Evolutionary conservation across 805 yeast species (phyloP), one percentile per base, ranked within the genome.

Genomic region (Candida nanaspora): DNA sequence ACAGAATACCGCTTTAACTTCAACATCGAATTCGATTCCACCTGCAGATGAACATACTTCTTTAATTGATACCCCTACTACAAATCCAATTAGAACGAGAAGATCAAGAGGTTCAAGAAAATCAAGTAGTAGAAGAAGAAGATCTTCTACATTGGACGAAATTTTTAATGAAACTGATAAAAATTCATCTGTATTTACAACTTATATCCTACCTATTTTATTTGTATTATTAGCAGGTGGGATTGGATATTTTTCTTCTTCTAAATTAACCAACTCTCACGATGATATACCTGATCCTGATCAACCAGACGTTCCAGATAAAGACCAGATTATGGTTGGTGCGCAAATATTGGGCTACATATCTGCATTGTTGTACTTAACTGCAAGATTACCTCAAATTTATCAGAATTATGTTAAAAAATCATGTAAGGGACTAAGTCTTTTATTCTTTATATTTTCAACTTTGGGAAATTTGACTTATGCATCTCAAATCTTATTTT

Each of bases 391-490:
- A 28, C 98, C 98, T 0, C 98, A 91, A 61, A 83, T 91, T 40
- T 64, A 74, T 42, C 94, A 85, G 55, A 91, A 91, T 62, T 76
- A 80, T 57, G 67, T 67, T 36, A 75, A 95, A 48, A 78, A 80
- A 52, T 83, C 95, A 4, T 88, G 88, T 41, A 73, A 77, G 42
- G 98, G 98, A 2, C 80, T 93, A 51, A 82, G 96, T 41, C 74
- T 91, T 46, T 73, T 86, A 39, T 85, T 84, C 61, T 83, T 84
- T 63, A 60, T 84, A 48, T 78, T 83, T 47, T 81, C 89, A 25
- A 74, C 83, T 9, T 63, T 82, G 51, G 94, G 93, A 16, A 84
- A 84, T 57, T 53, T 83, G 46, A 80, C 91, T 4, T 85, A 82
- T 51, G 85, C 88, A 19, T 74, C 78, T 37, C 88, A 83, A 55